Base-by-base conservation (phyloP, 129 eudicot genomes). In the Saussurea involucrata region DNA sequence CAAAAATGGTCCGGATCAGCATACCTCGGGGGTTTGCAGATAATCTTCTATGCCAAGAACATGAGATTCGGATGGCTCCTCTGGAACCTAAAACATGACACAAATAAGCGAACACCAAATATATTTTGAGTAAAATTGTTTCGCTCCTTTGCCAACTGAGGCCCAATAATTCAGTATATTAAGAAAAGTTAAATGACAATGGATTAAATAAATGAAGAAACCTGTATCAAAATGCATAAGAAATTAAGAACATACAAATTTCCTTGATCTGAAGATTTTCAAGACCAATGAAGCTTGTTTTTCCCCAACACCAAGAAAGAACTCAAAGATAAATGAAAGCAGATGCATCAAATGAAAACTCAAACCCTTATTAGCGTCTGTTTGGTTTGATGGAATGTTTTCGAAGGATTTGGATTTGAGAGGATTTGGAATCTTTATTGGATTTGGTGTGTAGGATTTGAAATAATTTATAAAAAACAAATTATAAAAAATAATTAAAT, bases 1-100 rank as follows among this genome's bases (percentile, higher is more conserved):
- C 10, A 36, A 28, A 67, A 33, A 42, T 55, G 72, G 25, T 11
- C 66, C 46, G 73, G 42, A 74, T 65, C 24, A 68, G 70, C 86
- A 74, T 86, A 88, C 95, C 85, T 85, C 91, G 34, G 98, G 98
- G 80, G 98, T 93, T 78, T 87, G 90, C 68, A 88, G 78, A 74
- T 77, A 83, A 32, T 92, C 96, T 32, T 86, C 94, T 80, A 86
- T 68, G n/a, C 90, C 94, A 61, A 73, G 71, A 64, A 86, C 69
- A 70, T 64, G 92, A 73, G 90, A 69, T 32, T 87, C 88, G 44
- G 86, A 83, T 73, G 87, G 91, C 83, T 87, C 98, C 72, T 84
- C 91, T 68, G 87, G 40, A 75, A 72, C 86, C 92, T 92, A 80
- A 81, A 77, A 55, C 65, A 71, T 46, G 55, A 44, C 31, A 33